These are phyloP conservation scores for Firmiana major DNA, from an alignment of 345 rosid species.

Conservation along the genomic window DNA sequence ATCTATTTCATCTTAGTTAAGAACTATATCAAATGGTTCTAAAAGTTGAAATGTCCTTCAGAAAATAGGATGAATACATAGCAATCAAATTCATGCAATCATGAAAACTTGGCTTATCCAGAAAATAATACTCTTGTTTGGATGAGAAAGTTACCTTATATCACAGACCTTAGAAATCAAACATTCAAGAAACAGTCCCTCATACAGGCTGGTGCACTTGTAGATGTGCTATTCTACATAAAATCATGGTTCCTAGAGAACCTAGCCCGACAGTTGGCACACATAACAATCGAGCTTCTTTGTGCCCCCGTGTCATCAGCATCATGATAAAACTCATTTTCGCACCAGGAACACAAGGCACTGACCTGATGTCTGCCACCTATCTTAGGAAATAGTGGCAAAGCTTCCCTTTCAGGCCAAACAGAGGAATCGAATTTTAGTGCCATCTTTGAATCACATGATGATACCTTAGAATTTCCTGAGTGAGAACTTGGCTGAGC, in stretches of 20 bases:
- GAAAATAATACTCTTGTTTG: background rate
- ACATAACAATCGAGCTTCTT: slow-evolving; percentile 28
- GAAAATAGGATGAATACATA: background rate
- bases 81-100: background rate
- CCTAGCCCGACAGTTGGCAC: slow-evolving; percentile 43
- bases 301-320: slow-evolving; percentile 26
- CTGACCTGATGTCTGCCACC: slow-evolving; percentile 28
- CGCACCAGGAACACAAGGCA: slow-evolving; percentile 41
- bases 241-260: slow-evolving; percentile 29
- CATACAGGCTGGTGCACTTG: background rate
- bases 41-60: background rate
- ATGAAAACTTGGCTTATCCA: background rate
- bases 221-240: slow-evolving; percentile 16
- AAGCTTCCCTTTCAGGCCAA: slow-evolving; percentile 43
- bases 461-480: slow-evolving; percentile 24
- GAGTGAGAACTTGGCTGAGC: slow-evolving; percentile 27
- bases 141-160: slow-evolving; percentile 23
- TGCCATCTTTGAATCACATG: slow-evolving; percentile 29
- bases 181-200: slow-evolving; percentile 4
- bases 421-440: slow-evolving; percentile 31
- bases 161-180: background rate
- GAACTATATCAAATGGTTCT: background rate
- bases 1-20: background rate
- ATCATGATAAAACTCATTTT: slow-evolving; percentile 35
- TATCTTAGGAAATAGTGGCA: slow-evolving; percentile 41